phyloP scores from a whole-genome alignment of 306 rosid species.

The Casuarina cunninghamiana region DNA sequence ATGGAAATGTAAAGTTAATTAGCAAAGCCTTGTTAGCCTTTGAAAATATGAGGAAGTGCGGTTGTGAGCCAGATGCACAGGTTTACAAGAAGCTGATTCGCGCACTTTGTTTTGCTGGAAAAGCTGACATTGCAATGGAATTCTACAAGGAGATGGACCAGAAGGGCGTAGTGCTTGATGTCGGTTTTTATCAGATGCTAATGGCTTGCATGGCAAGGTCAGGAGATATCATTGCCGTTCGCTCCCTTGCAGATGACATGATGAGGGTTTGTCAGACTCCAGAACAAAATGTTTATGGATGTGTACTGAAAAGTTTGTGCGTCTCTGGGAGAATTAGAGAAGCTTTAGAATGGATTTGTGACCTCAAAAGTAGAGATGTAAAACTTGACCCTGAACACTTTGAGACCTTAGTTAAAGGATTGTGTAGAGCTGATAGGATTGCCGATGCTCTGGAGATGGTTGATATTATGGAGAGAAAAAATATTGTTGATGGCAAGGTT shows the following conservation, averaged over 20 bases:
- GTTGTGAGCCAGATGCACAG: conserved; percentile 62
- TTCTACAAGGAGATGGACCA: conserved; percentile 73
- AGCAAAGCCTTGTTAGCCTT: conserved; percentile 61
- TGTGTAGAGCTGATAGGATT: conserved; percentile 65
- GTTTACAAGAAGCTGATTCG: conserved; percentile 54
- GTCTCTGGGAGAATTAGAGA: conserved; percentile 65
- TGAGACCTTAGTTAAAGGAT: conserved; percentile 72
- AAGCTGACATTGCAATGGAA: conserved; percentile 77
- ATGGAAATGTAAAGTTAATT: conserved; percentile 64
- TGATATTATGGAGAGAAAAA: conserved; percentile 61
- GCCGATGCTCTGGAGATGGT: conserved; percentile 71
- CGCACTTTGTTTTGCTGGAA: conserved; percentile 63
- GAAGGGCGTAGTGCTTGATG: conserved; percentile 57
- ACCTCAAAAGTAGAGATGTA: conserved; percentile 61
- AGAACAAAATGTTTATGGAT: conserved; percentile 45
- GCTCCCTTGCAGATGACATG: conserved; percentile 67
- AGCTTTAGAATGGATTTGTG: conserved; percentile 75
- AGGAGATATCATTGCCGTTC: conserved; percentile 60
- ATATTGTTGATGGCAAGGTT: conserved; percentile 47
- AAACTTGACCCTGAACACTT: conserved; percentile 52
- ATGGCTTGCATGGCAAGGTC: conserved; percentile 59
- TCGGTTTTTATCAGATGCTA: conserved; percentile 48
- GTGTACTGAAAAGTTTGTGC: conserved; percentile 70
- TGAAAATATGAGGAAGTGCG: conserved; percentile 57
- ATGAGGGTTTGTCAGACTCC: conserved; percentile 48